Evolutionary conservation across 352 stramenopile genomes (phyloP).

Genomic region (Phytophthora pinifolia): DNA sequence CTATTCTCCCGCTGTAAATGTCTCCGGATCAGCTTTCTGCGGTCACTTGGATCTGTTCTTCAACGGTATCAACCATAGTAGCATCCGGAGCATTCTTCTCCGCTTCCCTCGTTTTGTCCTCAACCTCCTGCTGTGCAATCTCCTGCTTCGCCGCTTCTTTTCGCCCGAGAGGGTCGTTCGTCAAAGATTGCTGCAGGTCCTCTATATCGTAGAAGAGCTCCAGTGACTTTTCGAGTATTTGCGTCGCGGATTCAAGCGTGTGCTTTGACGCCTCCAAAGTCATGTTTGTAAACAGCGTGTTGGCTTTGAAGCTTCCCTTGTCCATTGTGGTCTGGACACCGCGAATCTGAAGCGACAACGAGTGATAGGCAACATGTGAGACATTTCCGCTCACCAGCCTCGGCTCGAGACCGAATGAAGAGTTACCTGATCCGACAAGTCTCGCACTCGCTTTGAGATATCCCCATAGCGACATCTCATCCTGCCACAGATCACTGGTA

Average conservation of each 20-base stretch:
- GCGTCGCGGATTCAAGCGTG: slow-evolving; percentile 53
- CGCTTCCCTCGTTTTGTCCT: slow-evolving; percentile 16
- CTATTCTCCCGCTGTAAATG: slow-evolving; percentile 15
- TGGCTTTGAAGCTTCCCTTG: slow-evolving; percentile 18
- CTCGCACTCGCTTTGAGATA: slow-evolving; percentile 45
- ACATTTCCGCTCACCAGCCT: neutral
- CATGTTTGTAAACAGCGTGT: slow-evolving; percentile 47
- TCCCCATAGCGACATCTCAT: slow-evolving; percentile 71
- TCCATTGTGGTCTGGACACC: slow-evolving; percentile 29
- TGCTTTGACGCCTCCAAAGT: slow-evolving; percentile 53
- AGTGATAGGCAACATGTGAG: slow-evolving; percentile 1
- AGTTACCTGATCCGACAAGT: slow-evolving; percentile 55
- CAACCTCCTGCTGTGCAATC: slow-evolving; percentile 24
- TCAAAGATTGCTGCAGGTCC: slow-evolving; percentile 30
- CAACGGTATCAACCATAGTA: neutral
- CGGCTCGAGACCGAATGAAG: neutral
- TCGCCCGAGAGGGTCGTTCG: slow-evolving; percentile 23
- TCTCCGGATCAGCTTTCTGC: slow-evolving; percentile 16
- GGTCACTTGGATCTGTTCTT: slow-evolving; percentile 21
- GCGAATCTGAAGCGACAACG: slow-evolving; percentile 23
- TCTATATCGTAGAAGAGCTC: slow-evolving; percentile 58
- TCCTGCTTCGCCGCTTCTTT: slow-evolving; percentile 29
- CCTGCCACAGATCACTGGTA: slow-evolving; percentile 66
- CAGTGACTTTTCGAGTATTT: slow-evolving; percentile 61
- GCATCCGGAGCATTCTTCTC: slow-evolving; percentile 9